phyloP scores from a whole-genome alignment of 768 basidiomycete genomes.

The Cystobasidium tubakii region DNA sequence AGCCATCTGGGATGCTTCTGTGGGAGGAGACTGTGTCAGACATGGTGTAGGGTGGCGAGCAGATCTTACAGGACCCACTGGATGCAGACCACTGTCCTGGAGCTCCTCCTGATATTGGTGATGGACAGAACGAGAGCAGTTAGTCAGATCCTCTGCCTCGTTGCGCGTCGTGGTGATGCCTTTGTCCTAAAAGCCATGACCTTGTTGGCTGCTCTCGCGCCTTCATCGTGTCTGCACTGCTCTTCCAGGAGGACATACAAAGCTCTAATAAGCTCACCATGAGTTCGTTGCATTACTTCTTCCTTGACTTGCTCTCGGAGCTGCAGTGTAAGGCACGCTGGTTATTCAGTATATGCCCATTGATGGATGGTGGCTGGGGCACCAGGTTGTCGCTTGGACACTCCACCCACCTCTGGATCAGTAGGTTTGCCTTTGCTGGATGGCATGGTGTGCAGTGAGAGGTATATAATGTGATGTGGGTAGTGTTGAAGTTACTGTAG shows the following conservation, averaged over 20 bases:
- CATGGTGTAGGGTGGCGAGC: neutral
- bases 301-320: constrained; percentile 34
- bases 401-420: constrained; percentile 16
- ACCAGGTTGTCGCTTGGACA: neutral
- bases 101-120: neutral
- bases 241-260: neutral
- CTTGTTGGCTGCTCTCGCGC: neutral
- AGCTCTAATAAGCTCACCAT: no score
- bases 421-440: constrained; percentile 33
- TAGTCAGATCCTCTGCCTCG: neutral
- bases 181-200: neutral
- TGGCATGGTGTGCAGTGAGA: constrained; percentile 25
- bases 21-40: neutral
- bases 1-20: constrained; percentile 32
- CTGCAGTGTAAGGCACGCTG: no score
- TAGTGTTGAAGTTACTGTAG: no score
- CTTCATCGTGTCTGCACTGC: neutral
- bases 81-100: constrained; percentile 29
- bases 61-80: constrained; percentile 1
- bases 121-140: neutral
- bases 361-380: no score
- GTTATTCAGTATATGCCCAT: no score
- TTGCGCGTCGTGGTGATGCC: neutral
- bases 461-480: no score
- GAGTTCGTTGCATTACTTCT: constrained; percentile 10